Base-by-base conservation (phyloP, 129 eudicot species). In the Artemisia annua region DNA sequence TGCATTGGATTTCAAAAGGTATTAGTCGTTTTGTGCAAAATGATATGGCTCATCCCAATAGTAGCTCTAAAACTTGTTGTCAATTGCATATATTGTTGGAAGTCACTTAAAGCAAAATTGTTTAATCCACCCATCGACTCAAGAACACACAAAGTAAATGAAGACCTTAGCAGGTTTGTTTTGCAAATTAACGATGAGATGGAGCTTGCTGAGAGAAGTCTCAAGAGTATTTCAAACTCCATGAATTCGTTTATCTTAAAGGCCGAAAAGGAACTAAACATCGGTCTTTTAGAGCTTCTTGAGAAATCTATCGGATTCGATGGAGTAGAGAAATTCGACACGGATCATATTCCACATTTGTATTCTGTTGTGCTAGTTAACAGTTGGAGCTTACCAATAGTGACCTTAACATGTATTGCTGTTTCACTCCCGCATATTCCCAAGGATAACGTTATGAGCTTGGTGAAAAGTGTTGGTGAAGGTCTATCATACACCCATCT, bases 331-430 rank as follows among this genome's bases (percentile, higher is more conserved):
- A 12, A 7, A 7, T 67, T 67, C 48, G 71, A 67, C 39, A 67
- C 0, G 6, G 15, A 48, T 20, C 57, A 20, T 14, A 4, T 48
- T 48, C 71, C 20, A 67, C 20, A 57, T 48, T 22, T 24, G 19
- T 44, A 19, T 67, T 8, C 14, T 67, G 58, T 48, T 5, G 58
- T 48, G 15, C 71, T 9, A 46, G 58, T 67, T 67, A 67, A 67
- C 7, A 48, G 56, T 67, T 67, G 71, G 71, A 67, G 58, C 44
- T 67, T 67, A 67, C 71, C 71, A 20, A 22, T 67, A 48, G 16
- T 67, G 14, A 67, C 28, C 58, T 48, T 67, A 67, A 67, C 71
- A 13, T 67, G 71, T 32, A 48, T 67, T 18, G 71, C 71, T 1
- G 6, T 48, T 67, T 10, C 56, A 11, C 32, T 67, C 39, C 71